These are phyloP conservation scores for Quercus mongolica DNA, from an alignment of 306 rosid genomes.

Conservation along the genomic window DNA sequence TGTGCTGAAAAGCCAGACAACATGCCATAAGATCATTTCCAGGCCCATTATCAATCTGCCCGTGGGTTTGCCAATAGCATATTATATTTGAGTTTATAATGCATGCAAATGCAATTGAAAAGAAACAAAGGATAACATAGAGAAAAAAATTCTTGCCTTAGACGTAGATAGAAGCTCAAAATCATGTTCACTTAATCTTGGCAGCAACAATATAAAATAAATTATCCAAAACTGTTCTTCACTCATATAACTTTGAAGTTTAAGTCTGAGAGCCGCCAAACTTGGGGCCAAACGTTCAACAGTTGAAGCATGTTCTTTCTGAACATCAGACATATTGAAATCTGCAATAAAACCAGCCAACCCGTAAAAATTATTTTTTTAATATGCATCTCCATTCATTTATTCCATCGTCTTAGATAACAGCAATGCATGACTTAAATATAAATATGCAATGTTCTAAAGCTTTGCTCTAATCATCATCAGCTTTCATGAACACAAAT, in stretches of 20 bases:
- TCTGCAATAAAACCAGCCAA: constrained; percentile 49
- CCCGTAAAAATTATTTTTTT: not conserved
- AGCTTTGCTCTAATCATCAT: not conserved
- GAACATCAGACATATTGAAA: constrained; percentile 68
- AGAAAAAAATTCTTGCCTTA: constrained; percentile 50
- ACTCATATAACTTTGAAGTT: constrained; percentile 61
- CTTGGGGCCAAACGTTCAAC: constrained; percentile 65
- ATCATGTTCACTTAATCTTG: constrained; percentile 62
- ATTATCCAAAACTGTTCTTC: constrained; percentile 85
- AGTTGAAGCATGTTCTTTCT: constrained; percentile 63
- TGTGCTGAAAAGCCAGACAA: not conserved
- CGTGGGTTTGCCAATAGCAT: not conserved
- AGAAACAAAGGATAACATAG: not conserved
- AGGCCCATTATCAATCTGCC: not conserved
- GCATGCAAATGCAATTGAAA: constrained; percentile 8
- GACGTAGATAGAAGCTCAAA: constrained; percentile 63
- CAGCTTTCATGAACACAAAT: not conserved
- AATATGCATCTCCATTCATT: not conserved
- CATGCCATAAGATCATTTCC: not conserved
- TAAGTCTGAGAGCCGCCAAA: constrained; percentile 52
- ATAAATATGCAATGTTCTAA: not conserved
- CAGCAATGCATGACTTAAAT: not conserved
- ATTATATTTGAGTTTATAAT: not conserved
- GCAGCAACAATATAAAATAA: constrained; percentile 75
- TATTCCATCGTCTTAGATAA: not conserved